A percentile compares a stretch with the other conserved stretches of the same genome.
Evolutionary conservation across 768 basidiomycete species (phyloP).

Genomic region (Leccinum longicurvipes): DNA sequence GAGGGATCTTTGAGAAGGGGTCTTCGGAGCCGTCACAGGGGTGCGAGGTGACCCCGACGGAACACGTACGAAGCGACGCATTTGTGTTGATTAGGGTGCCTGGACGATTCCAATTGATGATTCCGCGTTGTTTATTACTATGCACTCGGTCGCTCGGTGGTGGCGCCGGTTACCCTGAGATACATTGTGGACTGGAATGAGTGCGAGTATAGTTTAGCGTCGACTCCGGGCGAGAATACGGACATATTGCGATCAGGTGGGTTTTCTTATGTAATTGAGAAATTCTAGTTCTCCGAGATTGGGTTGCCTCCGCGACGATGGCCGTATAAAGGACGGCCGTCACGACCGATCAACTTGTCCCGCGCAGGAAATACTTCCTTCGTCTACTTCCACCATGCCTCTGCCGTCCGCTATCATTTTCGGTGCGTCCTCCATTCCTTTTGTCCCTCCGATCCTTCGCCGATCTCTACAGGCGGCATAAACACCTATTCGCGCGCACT

Average conservation of each 20-base stretch:
- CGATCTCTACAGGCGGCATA: conserved; percentile 57
- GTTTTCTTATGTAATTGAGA: conserved; percentile 18
- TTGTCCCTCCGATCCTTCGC: conserved; percentile 6
- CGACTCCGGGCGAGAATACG: neutral
- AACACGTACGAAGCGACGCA: neutral
- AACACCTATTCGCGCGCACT: conserved; percentile 77
- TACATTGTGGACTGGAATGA: no score
- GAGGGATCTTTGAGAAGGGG: conserved; percentile 20
- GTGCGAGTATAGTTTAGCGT: neutral
- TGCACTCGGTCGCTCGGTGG: neutral
- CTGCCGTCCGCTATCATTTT: conserved; percentile 74
- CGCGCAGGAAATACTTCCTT: neutral
- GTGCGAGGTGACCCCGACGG: neutral
- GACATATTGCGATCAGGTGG: neutral
- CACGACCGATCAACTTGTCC: conserved; percentile 22
- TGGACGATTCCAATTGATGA: neutral
- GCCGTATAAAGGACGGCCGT: conserved; percentile 23
- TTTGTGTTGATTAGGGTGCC: conserved; percentile 13
- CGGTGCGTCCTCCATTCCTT: conserved; percentile 45
- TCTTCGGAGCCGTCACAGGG: neutral
- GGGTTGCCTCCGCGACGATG: conserved; percentile 25
- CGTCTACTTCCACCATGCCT: conserved; percentile 32
- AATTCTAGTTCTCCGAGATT: conserved; percentile 9
- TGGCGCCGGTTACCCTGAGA: neutral
- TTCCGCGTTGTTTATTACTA: no score